Conservation (phyloP, 2,329 filamentous ascomycete species). For the Penicillium sp. region DNA sequence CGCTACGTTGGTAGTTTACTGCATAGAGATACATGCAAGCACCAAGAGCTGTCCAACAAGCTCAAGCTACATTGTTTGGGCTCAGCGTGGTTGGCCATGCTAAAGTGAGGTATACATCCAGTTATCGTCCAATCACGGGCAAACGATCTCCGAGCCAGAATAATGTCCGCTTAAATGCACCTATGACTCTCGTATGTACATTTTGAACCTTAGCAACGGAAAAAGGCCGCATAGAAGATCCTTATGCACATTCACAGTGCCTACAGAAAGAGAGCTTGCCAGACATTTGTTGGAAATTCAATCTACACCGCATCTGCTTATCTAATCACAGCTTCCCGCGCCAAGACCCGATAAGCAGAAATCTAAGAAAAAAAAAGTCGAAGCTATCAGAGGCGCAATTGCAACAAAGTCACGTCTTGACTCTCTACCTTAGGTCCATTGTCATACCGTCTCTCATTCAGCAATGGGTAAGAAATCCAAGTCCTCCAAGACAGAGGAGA, state of each 20-base stretch:
- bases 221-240: not conserved
- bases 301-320: constrained; percentile 9
- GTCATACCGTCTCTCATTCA: not conserved
- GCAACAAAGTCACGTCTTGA: constrained; percentile 6
- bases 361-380: constrained; percentile 28
- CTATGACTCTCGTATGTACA: not conserved
- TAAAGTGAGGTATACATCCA: not conserved
- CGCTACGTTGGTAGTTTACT: not conserved
- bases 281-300: not conserved
- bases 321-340: constrained; percentile 22
- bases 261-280: not conserved
- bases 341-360: constrained; percentile 29
- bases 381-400: constrained; percentile 16
- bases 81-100: not conserved
- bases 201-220: not conserved
- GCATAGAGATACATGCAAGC: not conserved
- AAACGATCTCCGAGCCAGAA: not conserved
- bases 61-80: no score
- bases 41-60: not conserved
- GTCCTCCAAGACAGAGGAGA: constrained; percentile 25
- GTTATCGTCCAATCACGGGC: not conserved
- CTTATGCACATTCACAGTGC: not conserved
- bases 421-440: not conserved
- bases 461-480: constrained; percentile 41
- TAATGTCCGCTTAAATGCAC: not conserved